Evolutionary conservation across 2,329 filamentous ascomycete genomes (phyloP).

Genomic region (Ophiostoma quercus): DNA sequence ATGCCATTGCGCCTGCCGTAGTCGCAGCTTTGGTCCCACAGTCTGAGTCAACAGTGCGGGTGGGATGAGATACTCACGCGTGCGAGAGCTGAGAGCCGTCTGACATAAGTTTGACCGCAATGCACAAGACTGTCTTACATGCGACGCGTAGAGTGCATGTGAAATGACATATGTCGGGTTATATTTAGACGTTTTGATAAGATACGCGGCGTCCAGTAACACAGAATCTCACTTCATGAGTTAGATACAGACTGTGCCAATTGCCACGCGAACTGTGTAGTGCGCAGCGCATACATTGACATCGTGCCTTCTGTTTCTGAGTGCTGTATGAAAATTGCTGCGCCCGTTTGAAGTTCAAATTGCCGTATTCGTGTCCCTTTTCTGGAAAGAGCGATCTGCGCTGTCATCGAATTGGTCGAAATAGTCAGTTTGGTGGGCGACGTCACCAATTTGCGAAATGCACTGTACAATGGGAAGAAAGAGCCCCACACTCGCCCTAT

Average conservation of each 20-base stretch:
- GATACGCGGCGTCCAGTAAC: background rate
- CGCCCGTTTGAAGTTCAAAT: background rate
- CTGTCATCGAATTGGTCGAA: background rate
- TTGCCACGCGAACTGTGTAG: background rate
- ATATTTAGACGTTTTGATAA: background rate
- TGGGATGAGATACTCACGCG: background rate
- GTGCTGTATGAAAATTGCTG: background rate
- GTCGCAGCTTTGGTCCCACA: background rate
- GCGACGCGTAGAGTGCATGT: conserved; percentile 2
- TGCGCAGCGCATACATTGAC: background rate
- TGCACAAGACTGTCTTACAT: background rate
- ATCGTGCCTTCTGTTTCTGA: background rate
- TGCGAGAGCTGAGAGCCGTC: background rate
- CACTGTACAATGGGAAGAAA: background rate
- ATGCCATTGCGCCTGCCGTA: conserved; percentile 2
- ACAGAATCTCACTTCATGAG: background rate
- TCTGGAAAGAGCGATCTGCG: conserved; percentile 21
- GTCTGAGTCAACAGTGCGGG: background rate
- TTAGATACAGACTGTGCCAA: background rate
- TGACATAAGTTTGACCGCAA: background rate
- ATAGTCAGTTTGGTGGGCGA: conserved; percentile 16
- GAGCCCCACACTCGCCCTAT: conserved; percentile 17
- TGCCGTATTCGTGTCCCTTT: conserved; percentile 3
- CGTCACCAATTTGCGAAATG: conserved; percentile 20
- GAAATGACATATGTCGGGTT: background rate